These are phyloP conservation scores for Pseudognaphalium luteoalbum DNA, from an alignment of 129 eudicot species.

Conservation along the genomic window DNA sequence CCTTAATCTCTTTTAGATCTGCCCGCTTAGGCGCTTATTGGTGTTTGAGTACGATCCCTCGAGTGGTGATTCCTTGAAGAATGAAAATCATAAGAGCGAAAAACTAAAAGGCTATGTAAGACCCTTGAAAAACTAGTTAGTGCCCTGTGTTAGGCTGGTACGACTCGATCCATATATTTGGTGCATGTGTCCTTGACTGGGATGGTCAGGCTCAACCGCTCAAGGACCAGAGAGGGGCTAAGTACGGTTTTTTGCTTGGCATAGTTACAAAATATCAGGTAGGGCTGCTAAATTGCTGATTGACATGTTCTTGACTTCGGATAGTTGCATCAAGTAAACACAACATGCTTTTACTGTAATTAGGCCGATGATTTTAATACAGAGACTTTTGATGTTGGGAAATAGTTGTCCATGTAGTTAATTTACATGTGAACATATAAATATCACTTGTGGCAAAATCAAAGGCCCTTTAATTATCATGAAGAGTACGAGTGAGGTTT, in stretches of 20 bases:
- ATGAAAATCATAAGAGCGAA: neutral
- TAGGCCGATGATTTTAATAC: too few species aligned
- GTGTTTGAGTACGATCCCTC: neutral
- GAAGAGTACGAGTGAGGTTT: too few species aligned
- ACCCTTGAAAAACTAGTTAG: neutral
- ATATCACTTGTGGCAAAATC: too few species aligned
- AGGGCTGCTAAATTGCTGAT: neutral
- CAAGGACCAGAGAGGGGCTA: neutral
- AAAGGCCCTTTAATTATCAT: too few species aligned
- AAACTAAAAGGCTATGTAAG: too few species aligned
- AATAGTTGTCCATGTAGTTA: too few species aligned
- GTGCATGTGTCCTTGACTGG: neutral
- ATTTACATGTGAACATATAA: too few species aligned
- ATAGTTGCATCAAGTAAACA: neutral
- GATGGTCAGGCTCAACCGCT: neutral
- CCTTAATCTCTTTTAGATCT: neutral
- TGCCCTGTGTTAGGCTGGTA: neutral
- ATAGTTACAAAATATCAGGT: neutral
- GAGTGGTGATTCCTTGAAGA: neutral
- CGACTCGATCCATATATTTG: neutral
- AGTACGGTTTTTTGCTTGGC: neutral
- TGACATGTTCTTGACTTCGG: constrained; percentile 1
- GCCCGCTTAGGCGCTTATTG: neutral
- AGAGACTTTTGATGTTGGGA: too few species aligned
- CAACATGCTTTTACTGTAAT: neutral